Conservation (phyloP, 2,329 filamentous ascomycete species). For the Aspergillus japonicus region DNA sequence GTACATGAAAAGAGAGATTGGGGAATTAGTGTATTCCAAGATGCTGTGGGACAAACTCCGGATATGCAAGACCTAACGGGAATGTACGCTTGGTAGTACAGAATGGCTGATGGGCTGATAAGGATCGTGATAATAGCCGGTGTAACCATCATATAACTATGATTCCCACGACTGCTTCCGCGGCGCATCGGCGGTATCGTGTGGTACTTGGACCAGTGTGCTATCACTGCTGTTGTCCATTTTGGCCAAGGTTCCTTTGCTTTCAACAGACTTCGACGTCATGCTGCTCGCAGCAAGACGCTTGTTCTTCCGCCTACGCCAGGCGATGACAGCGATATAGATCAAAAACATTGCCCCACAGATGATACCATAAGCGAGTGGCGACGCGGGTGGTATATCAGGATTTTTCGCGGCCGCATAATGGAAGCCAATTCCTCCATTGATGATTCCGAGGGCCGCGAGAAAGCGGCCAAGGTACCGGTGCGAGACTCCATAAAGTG, state of each 20-base stretch:
- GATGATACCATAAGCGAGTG: constrained; percentile 51
- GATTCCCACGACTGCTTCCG: constrained; percentile 8
- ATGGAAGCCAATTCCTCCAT: constrained; percentile 53
- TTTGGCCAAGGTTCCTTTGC: neutral
- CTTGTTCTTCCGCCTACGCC: constrained; percentile 5
- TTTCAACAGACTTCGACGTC: neutral
- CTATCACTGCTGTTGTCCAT: constrained; percentile 4
- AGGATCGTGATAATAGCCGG: constrained; percentile 10
- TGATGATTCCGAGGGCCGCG: constrained; percentile 53
- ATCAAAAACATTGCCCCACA: constrained; percentile 49
- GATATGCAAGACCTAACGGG: constrained; percentile 9
- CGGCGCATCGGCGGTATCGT: constrained; percentile 1
- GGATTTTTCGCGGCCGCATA: constrained; percentile 42
- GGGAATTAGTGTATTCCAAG: neutral
- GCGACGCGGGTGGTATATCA: constrained; percentile 30
- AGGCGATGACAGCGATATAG: constrained; percentile 32
- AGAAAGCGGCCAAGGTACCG: constrained; percentile 53
- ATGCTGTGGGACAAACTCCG: constrained; percentile 9
- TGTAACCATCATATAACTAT: constrained; percentile 5
- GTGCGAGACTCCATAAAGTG: constrained; percentile 48
- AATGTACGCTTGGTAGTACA: constrained; percentile 9
- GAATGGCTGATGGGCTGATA: constrained; percentile 2
- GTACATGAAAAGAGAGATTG: neutral
- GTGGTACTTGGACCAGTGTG: neutral
- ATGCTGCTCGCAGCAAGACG: neutral